Evolutionary conservation across 805 yeast genomes (phyloP).

Genomic region (Ogataea degrootiae): DNA sequence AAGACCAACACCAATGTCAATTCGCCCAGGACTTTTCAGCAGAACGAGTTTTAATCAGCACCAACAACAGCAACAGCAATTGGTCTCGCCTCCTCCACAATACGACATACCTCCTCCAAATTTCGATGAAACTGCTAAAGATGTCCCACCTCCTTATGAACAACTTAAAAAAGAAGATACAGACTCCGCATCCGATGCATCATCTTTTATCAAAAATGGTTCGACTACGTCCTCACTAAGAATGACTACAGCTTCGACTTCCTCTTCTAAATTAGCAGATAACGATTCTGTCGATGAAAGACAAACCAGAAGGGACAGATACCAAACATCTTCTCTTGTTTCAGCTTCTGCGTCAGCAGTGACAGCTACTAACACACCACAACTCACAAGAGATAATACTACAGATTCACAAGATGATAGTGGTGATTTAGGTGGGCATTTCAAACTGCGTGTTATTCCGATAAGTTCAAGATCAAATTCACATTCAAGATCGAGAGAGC

Average conservation of each 20-base stretch:
- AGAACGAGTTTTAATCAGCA: neutral
- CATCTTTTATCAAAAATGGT: neutral
- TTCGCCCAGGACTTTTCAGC: neutral
- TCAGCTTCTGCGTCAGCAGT: neutral
- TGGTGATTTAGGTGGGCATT: slow-evolving; percentile 25
- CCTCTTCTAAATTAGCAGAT: slow-evolving; percentile 1
- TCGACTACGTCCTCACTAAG: neutral
- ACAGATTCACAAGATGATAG: slow-evolving; percentile 7
- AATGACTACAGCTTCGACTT: slow-evolving; percentile 15
- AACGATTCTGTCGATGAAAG: slow-evolving; percentile 1
- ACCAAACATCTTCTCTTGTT: no score
- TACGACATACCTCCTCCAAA: slow-evolving; percentile 27
- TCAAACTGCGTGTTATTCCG: slow-evolving; percentile 25
- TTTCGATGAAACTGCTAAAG: slow-evolving; percentile 19
- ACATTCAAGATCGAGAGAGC: slow-evolving; percentile 3
- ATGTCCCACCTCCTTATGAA: slow-evolving; percentile 28
- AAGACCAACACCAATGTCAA: slow-evolving; percentile 11
- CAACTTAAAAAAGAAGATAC: slow-evolving; percentile 15
- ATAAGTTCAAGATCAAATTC: slow-evolving; percentile 25
- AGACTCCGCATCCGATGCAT: slow-evolving; percentile 2
- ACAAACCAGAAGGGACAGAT: neutral
- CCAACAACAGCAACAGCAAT: slow-evolving; percentile 39
- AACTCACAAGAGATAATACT: neutral
- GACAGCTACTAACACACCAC: neutral
- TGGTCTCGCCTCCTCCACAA: slow-evolving; percentile 22